Evolutionary conservation across 208 protist genomes (phyloP).

Genomic region (Leishmania amazonensis): DNA sequence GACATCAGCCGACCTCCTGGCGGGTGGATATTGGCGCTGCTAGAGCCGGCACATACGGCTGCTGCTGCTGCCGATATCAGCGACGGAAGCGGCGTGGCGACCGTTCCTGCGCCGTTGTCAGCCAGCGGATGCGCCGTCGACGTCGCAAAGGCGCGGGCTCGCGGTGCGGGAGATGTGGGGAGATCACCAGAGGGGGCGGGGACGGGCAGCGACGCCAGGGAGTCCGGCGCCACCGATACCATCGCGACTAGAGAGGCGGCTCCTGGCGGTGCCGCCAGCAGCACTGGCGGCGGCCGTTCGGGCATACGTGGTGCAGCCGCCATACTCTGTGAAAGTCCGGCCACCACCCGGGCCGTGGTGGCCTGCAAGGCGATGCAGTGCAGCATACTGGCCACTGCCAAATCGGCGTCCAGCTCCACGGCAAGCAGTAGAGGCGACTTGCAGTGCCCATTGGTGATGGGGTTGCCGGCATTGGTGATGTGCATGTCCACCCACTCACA

Average conservation of each 20-base stretch:
- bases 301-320: neutral
- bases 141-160: neutral
- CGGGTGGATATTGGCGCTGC: neutral
- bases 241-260: neutral
- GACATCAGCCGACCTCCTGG: neutral
- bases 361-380: constrained; percentile 26
- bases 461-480: constrained; percentile 38
- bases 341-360: constrained; percentile 6
- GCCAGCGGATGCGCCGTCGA: neutral
- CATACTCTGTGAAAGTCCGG: constrained; percentile 1
- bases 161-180: neutral
- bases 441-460: constrained; percentile 21
- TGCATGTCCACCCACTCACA: constrained; percentile 36
- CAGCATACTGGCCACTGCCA: constrained; percentile 43
- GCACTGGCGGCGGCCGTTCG: neutral
- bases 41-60: neutral
- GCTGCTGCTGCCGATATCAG: neutral
- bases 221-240: neutral
- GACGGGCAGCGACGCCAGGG: neutral
- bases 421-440: constrained; percentile 46
- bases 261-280: neutral
- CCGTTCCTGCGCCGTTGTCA: neutral
- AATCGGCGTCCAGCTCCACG: constrained; percentile 32
- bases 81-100: neutral
- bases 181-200: neutral